Base-by-base conservation (phyloP, 2,329 filamentous ascomycete species). In the Purpureocillium takamizusanense region DNA sequence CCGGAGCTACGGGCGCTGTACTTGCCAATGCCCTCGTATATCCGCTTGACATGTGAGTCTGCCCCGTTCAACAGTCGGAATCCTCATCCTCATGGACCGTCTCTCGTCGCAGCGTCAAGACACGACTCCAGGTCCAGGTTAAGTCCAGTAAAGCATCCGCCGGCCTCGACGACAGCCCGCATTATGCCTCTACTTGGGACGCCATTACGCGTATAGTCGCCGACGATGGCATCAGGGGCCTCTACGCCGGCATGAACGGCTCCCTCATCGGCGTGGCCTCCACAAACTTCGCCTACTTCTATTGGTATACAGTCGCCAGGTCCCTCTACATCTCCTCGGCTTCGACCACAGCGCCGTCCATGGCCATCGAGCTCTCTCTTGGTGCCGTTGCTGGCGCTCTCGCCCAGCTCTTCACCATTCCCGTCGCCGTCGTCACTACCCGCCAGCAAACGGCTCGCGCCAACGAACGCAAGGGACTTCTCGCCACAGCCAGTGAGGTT, bases 271-370 rank as follows among this genome's bases (percentile, higher is more conserved):
- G 92, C 38, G 92, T 98, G 28, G 90, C 88, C 2, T 95, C 89
- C 18, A 97, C 90, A 37, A 98, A 98, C 63, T 98, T 98, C 59
- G 92, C 92, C 53, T 98, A 98, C 66, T 98, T 98, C 61, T 98
- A 98, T 68, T 97, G 90, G 89, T 97, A 97, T 61, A 90, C 87
- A 5, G 66, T 92, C 21, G 86, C 95, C 25, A 80, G 92, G 46
- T 78, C 78, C 13, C 62, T 95, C 15, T 97, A 97, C 60, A 63
- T 86, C 49, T 75, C 74, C 48, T 66, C 76, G 31, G 60, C 57
- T 13, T 49, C 58, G 4, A 51, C 57, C 6, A 55, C 54, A 4
- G 56, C 81, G 18, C 86, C 88, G 2, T 81, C 85, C 15, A 97
- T 89, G 1, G 76, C 83, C 4, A 72, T 83, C 33, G 92, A 98